Base-by-base conservation (phyloP, 2,329 filamentous ascomycete species). In the Penicillium sp. region DNA sequence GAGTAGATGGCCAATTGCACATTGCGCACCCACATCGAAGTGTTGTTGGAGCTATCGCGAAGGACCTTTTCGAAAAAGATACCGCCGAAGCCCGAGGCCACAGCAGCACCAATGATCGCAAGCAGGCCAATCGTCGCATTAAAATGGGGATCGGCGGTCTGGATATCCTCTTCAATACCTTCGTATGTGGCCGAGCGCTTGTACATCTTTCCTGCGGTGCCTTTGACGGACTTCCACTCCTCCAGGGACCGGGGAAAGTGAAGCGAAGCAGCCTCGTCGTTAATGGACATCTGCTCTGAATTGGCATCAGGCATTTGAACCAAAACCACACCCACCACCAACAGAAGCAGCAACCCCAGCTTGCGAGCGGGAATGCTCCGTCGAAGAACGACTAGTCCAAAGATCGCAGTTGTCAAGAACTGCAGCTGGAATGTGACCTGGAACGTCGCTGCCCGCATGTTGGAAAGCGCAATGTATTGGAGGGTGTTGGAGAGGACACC, bases 1-100 rank as follows among this genome's bases (percentile, higher is more conserved):
- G 93, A 96, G 78, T 96, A 99, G 70, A 97, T 90, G 1, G 92
- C 93, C 24, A 99, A 80, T 74, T 99, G 95, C 47, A 97, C 89
- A 72, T 98, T 99, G 60, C 95, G 88, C 44, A 95, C 88, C 95
- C 95, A 99, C 14, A 98, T 82, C 0, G 91, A 93, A 6, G 88
- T 88, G 48, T 86, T 83, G 2, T 83, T 82, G 0, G 85, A 82
- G n/a, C 90, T 89, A 63, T 96, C 90, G 73, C 96, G 96, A 54
- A 98, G 80, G 3, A 97, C 87, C 76, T 96, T 97, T 73, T 98
- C 79, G 62, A 80, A 79, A 52, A 77, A 79, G 3, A 79, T 91
- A 0, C 92, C 90, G 0, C 91, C 93, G 48, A 96, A 78, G 3
- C 92, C 92, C 1, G 93, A 96, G 8, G 95, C 83, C 10, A 87